Base-by-base conservation (phyloP, 176 grass and related monocot species). In the Carex myosuroides region DNA sequence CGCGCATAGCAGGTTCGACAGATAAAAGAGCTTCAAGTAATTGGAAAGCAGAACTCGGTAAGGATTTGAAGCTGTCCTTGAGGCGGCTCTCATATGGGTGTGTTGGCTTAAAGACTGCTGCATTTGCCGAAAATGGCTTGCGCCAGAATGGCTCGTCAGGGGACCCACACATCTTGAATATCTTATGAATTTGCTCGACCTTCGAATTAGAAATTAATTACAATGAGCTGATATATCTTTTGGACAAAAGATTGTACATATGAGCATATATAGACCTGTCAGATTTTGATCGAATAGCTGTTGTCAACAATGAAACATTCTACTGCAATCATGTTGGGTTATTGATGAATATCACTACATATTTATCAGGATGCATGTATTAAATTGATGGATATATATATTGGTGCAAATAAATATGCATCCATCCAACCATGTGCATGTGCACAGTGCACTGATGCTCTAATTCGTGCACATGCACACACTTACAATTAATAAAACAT, bases 131-230 rank as follows among this genome's bases (percentile, higher is more conserved):
- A 13, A 82, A 85, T 12, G 87, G 39, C 24, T 87, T 89, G 20
- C 21, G 84, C 97, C 97, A 99, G 89, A 89, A 99, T 8, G 68
- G 81, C 2, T 99, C 97, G 0, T 82, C 78, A 80, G 93, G 97
- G 21, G 93, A 95, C 41, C 97, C 97, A 63, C 93, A 99, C 57
- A 99, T 88, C 87, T 99, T 99, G 85, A 99, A 95, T 83, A 99
- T 96, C 81, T 88, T 91, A 87, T 99, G 97, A 60, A 99, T 92
- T 91, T 99, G 97, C 80, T 99, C 97, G 1, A 99, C 86, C 89
- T 90, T 81, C 20, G 54, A 70, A 75, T 21, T 44, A 6, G 26
- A 75, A 78, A 57, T 78, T 55, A 17, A 13, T 78, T 30, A 37
- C 13, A 33, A 69, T 83, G n/a, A 64, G 29, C 29, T 29, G 1